phyloP scores from a whole-genome alignment of 176 grass and related monocot genomes.

The Cenchrus fungigraminus region DNA sequence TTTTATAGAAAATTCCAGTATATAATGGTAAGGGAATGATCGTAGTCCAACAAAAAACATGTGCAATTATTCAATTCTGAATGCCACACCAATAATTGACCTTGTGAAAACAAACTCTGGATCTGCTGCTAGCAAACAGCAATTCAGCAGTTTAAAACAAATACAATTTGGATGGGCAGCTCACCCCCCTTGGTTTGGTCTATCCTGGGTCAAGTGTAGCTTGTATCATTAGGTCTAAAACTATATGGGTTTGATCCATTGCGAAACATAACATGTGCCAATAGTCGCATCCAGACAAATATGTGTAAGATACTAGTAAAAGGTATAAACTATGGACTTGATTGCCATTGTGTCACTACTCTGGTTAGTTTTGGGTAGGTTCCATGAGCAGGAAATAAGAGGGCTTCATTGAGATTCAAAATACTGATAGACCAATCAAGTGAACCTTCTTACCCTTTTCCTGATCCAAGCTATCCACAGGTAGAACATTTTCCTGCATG shows the following conservation, averaged over 20 bases:
- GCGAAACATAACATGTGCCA: background rate
- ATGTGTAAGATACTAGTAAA: background rate
- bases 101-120: background rate
- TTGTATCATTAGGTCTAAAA: background rate
- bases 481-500: slow-evolving; percentile 66
- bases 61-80: slow-evolving; percentile 1
- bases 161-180: background rate
- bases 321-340: background rate
- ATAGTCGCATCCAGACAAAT: background rate
- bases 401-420: slow-evolving; percentile 14
- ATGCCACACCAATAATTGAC: background rate
- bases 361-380: background rate
- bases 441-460: slow-evolving; percentile 65
- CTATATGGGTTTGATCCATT: background rate
- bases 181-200: background rate
- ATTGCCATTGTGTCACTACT: slow-evolving; percentile 7
- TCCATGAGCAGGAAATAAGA: background rate
- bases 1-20: background rate
- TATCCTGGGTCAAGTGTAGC: slow-evolving; percentile 15
- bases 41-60: background rate
- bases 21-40: background rate
- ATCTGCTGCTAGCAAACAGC: background rate
- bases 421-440: slow-evolving; percentile 6
- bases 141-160: background rate
- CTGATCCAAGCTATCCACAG: slow-evolving; percentile 51